Conservation (phyloP, 352 stramenopile genomes). For the Chrysophaeum taylorii region DNA sequence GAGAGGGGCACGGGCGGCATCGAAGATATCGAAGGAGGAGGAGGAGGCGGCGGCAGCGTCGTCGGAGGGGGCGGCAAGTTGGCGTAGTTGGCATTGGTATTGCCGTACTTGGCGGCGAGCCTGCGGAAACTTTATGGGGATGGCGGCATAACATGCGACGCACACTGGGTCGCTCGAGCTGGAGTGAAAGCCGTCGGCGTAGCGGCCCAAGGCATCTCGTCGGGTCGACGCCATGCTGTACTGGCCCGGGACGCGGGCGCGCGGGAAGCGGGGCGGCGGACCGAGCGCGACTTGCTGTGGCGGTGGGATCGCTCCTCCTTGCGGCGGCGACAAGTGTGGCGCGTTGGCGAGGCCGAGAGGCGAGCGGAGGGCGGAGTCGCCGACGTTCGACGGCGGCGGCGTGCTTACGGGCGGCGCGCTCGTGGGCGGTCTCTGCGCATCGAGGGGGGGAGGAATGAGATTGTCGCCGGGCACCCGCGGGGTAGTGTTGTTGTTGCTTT, state of each 20-base stretch:
- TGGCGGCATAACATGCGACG: no score
- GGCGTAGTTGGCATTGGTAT: conserved; percentile 5
- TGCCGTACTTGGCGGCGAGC: conserved; percentile 6
- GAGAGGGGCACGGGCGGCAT: no score
- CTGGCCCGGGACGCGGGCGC: neutral
- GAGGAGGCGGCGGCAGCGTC: neutral
- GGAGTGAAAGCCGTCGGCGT: conserved; percentile 14
- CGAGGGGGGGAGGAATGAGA: no score
- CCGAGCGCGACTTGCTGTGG: neutral
- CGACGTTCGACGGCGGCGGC: neutral
- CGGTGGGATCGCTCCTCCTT: neutral
- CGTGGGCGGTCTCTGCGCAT: no score
- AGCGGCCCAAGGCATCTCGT: neutral
- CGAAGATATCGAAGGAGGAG: neutral
- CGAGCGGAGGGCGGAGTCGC: neutral
- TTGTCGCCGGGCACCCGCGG: neutral
- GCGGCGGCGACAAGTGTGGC: neutral
- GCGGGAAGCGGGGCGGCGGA: neutral
- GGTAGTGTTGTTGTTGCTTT: neutral
- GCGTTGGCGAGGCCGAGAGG: neutral
- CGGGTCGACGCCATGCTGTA: neutral
- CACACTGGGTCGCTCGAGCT: neutral
- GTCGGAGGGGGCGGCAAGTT: conserved; percentile 8
- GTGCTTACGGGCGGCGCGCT: no score
- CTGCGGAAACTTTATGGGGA: no score